Conservation (phyloP, 2,329 filamentous ascomycete species). For the Blumeria hordei region DNA sequence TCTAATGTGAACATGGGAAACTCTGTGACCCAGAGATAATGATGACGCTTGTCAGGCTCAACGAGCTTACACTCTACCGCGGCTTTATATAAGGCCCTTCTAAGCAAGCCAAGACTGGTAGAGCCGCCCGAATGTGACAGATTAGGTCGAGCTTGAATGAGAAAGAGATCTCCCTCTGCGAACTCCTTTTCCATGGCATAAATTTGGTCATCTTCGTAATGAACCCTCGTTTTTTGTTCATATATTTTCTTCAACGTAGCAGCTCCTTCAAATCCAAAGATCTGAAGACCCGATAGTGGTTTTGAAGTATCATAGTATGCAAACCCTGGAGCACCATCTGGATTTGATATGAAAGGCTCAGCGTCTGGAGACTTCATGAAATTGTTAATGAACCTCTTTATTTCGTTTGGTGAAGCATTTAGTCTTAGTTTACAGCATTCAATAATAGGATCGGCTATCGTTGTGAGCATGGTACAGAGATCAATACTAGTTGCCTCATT, state of each 20-base stretch:
- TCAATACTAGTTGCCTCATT: slow-evolving; percentile 35
- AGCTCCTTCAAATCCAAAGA: slow-evolving; percentile 50
- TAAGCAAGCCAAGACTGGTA: slow-evolving; percentile 21
- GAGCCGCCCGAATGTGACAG: slow-evolving; percentile 47
- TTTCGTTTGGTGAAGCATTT: slow-evolving; percentile 24
- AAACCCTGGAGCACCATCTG: slow-evolving; percentile 56
- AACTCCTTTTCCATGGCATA: slow-evolving; percentile 16
- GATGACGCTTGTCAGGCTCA: slow-evolving; percentile 20
- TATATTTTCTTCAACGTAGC: slow-evolving; percentile 20
- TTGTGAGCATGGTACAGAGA: slow-evolving; percentile 52
- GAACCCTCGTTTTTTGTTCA: not conserved
- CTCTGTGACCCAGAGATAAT: slow-evolving; percentile 62
- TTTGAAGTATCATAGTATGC: slow-evolving; percentile 50
- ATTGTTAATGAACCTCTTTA: slow-evolving; percentile 33
- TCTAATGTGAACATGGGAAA: slow-evolving; percentile 79
- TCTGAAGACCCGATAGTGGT: slow-evolving; percentile 52
- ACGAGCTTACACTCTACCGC: slow-evolving; percentile 10
- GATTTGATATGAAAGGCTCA: slow-evolving; percentile 36
- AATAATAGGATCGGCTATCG: slow-evolving; percentile 40
- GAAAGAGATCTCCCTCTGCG: slow-evolving; percentile 51
- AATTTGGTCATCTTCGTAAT: slow-evolving; percentile 5
- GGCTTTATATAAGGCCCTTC: slow-evolving; percentile 12
- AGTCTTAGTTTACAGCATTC: slow-evolving; percentile 50
- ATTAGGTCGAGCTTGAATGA: slow-evolving; percentile 54
- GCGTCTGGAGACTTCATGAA: slow-evolving; percentile 47